Percentiles rank a stretch among this genome's conserved stretches.
These are phyloP conservation scores for Lithocarpus polystachyus DNA, from an alignment of 306 rosid genomes.

Conservation along the genomic window DNA sequence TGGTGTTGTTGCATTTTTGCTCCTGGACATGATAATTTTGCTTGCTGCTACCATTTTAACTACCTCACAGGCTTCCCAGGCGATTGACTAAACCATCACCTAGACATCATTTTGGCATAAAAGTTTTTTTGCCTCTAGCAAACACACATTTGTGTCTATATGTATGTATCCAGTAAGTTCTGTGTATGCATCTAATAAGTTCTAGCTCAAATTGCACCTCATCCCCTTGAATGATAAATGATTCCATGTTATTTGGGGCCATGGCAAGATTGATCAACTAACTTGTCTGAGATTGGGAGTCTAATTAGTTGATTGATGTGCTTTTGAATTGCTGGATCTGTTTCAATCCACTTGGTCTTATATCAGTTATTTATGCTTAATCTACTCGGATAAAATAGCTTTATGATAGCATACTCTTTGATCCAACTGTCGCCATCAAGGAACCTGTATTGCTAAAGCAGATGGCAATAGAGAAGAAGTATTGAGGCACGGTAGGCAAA, in stretches of 20 bases:
- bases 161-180: neutral
- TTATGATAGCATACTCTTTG: neutral
- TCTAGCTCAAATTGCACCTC: too few relatives aligned
- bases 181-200: too few relatives aligned
- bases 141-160: neutral
- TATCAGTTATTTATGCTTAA: too few relatives aligned
- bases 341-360: too few relatives aligned
- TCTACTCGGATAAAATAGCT: too few relatives aligned
- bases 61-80: conserved; percentile 70
- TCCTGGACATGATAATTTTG: conserved; percentile 46
- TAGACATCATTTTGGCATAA: neutral
- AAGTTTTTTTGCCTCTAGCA: neutral
- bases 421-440: neutral
- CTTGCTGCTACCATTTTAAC: conserved; percentile 58
- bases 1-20: conserved; percentile 57
- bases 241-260: too few relatives aligned
- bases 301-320: too few relatives aligned
- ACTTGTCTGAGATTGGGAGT: neutral
- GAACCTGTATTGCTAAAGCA: neutral
- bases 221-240: too few relatives aligned
- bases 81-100: conserved; percentile 34
- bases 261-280: neutral
- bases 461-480: neutral
- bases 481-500: neutral
- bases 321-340: too few relatives aligned